A percentile compares a stretch with the other conserved stretches of the same genome.
These are phyloP conservation scores for Aureococcus anophagefferens DNA, from an alignment of 108 stramenopile species.

Conservation along the genomic window DNA sequence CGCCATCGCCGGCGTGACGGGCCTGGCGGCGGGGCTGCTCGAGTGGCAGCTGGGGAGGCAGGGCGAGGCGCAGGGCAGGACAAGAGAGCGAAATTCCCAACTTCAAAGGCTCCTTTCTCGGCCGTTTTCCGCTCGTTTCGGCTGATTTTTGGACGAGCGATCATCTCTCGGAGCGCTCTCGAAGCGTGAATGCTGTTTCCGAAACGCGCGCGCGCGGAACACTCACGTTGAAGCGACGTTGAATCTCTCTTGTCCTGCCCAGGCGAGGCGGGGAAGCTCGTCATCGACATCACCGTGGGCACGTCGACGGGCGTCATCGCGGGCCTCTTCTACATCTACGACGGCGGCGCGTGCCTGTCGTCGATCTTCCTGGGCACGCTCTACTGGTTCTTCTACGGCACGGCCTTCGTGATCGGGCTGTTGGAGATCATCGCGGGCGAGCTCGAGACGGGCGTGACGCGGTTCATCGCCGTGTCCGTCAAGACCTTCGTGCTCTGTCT, in stretches of 20 bases:
- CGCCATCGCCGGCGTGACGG: slow-evolving; percentile 28
- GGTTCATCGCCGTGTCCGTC: slow-evolving; percentile 41
- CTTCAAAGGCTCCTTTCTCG: no score
- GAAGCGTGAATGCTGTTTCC: no score
- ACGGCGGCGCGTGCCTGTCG: slow-evolving; percentile 23
- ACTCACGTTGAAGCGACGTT: no score
- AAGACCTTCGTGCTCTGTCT: slow-evolving; percentile 45
- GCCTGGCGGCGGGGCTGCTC: slow-evolving; percentile 26
- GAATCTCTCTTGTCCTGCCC: no score
- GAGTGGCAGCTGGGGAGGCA: slow-evolving; percentile 30
- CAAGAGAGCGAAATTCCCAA: no score
- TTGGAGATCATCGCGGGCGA: slow-evolving; percentile 49
- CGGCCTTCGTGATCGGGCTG: slow-evolving; percentile 40
- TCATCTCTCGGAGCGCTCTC: no score
- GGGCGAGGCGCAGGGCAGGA: no score
- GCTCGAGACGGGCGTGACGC: slow-evolving; percentile 40
- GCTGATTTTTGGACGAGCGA: no score
- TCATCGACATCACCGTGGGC: slow-evolving; percentile 34
- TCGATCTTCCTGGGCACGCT: slow-evolving; percentile 39
- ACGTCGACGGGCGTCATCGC: slow-evolving; percentile 32
- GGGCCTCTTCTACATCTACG: slow-evolving; percentile 25
- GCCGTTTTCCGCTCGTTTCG: no score
- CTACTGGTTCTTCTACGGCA: slow-evolving; percentile 49
- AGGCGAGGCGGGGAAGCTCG: slow-evolving; percentile 23
- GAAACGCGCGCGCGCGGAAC: no score